These are phyloP conservation scores for Ilex paraguariensis DNA, from an alignment of 305 asterid species.

Conservation along the genomic window DNA sequence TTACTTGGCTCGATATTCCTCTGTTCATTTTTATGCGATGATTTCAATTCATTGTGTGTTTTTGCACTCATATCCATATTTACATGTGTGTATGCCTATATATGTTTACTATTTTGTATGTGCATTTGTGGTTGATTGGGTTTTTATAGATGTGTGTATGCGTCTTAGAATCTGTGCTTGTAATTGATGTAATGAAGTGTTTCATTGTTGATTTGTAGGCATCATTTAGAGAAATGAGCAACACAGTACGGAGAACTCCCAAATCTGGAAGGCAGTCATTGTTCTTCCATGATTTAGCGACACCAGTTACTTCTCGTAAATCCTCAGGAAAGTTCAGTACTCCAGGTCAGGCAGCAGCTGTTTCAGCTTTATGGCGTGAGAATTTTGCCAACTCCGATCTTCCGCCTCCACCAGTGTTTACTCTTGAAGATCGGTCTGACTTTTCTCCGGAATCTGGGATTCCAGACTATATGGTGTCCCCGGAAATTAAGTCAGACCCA, in stretches of 20 bases:
- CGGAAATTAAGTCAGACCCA: slow-evolving; percentile 65
- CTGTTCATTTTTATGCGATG: too few relatives aligned
- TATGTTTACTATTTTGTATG: too few relatives aligned
- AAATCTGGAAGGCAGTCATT: slow-evolving; percentile 76
- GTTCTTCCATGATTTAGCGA: slow-evolving; percentile 82
- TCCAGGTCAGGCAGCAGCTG: slow-evolving; percentile 94
- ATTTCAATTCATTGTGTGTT: too few relatives aligned
- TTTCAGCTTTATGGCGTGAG: slow-evolving; percentile 94
- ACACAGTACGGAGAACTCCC: slow-evolving; percentile 59
- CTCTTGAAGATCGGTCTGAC: slow-evolving; percentile 82
- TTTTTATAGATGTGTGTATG: too few relatives aligned
- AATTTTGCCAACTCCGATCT: slow-evolving; percentile 81
- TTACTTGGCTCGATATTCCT: too few relatives aligned
- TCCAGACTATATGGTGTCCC: slow-evolving; percentile 60
- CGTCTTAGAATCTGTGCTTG: too few relatives aligned
- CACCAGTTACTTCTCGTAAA: slow-evolving; percentile 72
- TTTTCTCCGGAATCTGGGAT: slow-evolving; percentile 77
- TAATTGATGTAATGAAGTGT: too few relatives aligned
- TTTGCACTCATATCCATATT: too few relatives aligned
- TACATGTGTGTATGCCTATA: too few relatives aligned
- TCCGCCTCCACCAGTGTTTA: slow-evolving; percentile 90
- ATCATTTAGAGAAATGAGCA: slow-evolving; percentile 40
- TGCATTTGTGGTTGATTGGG: too few relatives aligned
- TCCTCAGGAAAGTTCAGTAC: slow-evolving; percentile 66
- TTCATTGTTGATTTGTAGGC: neutral